Conservation (phyloP, 306 rosid genomes). For the Gynostemma pentaphyllum region DNA sequence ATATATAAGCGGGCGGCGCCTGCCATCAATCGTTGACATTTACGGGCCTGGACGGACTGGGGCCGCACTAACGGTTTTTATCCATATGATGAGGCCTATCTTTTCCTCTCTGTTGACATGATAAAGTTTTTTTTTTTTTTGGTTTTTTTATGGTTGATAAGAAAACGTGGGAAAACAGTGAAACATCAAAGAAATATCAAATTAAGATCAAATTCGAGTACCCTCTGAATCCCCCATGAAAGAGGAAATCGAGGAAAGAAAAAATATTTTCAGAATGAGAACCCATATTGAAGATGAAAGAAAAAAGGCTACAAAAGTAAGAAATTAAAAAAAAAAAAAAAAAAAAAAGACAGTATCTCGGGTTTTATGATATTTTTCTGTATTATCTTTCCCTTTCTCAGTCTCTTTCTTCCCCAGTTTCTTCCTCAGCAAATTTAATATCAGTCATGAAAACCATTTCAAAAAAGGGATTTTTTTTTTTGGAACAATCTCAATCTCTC, state of each 20-base stretch:
- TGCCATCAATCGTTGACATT: too few relatives aligned
- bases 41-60: too few relatives aligned
- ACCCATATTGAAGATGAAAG: too few relatives aligned
- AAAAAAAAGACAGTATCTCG: background rate
- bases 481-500: background rate
- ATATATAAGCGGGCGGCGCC: too few relatives aligned
- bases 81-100: too few relatives aligned
- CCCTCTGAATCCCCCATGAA: background rate
- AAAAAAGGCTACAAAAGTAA: too few relatives aligned
- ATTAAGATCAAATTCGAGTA: too few relatives aligned
- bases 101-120: too few relatives aligned
- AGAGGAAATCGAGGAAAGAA: background rate
- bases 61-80: too few relatives aligned
- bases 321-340: background rate
- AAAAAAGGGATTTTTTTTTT: slow-evolving; percentile 8
- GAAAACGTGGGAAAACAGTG: background rate
- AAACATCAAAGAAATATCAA: too few relatives aligned
- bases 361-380: background rate
- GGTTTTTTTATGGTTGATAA: background rate
- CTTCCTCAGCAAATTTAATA: slow-evolving; percentile 36
- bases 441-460: slow-evolving; percentile 73
- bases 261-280: too few relatives aligned
- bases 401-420: slow-evolving; percentile 66
- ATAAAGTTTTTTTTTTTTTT: too few relatives aligned
- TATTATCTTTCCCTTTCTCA: slow-evolving; percentile 79